phyloP scores from a whole-genome alignment of 805 yeast species.

The Ogataea methylovora region DNA sequence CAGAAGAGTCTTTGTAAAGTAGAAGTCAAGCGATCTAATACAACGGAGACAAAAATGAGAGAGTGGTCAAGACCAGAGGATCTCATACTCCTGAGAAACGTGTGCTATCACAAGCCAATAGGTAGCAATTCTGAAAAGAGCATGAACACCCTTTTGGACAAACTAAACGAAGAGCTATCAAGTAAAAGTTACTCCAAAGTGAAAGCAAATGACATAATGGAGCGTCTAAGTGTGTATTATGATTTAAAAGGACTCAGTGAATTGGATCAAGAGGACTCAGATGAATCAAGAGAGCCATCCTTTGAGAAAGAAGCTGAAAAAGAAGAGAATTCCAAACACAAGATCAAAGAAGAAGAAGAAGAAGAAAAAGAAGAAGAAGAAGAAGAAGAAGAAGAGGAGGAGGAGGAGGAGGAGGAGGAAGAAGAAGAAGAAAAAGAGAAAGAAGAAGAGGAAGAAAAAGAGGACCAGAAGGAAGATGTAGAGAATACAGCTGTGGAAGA shows the following conservation, averaged over 20 bases:
- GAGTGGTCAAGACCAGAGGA: slow-evolving; percentile 18
- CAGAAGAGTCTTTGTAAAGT: too few species aligned
- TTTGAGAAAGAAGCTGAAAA: background rate
- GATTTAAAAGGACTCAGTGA: slow-evolving; percentile 19
- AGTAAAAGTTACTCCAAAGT: slow-evolving; percentile 2
- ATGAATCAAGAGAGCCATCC: too few species aligned
- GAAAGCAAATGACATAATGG: slow-evolving; percentile 8
- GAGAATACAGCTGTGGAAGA: background rate
- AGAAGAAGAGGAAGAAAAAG: background rate
- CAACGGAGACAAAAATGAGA: slow-evolving; percentile 6
- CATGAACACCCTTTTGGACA: slow-evolving; percentile 8
- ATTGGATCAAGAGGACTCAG: slow-evolving; percentile 13
- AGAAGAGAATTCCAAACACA: background rate
- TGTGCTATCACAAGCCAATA: slow-evolving; percentile 24
- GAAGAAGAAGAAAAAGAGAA: slow-evolving; percentile 1
- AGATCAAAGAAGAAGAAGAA: background rate
- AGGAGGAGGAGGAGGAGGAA: background rate
- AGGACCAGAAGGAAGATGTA: background rate
- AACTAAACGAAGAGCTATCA: slow-evolving; percentile 14
- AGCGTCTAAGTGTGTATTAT: slow-evolving; percentile 16
- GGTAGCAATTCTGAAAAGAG: slow-evolving; percentile 12
- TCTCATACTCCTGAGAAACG: slow-evolving; percentile 12
- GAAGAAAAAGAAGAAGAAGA: background rate
- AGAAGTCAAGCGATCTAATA: too few species aligned
- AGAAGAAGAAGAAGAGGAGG: slow-evolving; percentile 2